Conservation (phyloP, 768 basidiomycete genomes). For the Tephrocybe sp. region DNA sequence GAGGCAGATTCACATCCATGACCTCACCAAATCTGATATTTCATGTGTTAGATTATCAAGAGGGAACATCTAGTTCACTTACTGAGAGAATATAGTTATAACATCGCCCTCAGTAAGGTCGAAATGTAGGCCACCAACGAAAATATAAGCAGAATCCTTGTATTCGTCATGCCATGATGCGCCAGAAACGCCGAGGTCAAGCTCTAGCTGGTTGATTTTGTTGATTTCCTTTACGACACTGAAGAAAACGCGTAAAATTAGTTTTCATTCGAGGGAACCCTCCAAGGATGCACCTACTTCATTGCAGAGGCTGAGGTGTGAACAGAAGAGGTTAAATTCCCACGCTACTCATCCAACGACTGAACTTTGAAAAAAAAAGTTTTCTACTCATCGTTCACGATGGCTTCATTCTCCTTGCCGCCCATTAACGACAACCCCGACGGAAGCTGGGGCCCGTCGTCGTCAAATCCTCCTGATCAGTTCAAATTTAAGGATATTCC, state of each 20-base stretch:
- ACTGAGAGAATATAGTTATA: conserved; percentile 97
- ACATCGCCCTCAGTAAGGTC: conserved; percentile 98
- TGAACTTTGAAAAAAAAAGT: conserved; percentile 21
- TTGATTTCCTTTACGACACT: conserved; percentile 94
- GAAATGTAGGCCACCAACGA: conserved; percentile 82
- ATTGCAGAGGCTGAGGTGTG: conserved; percentile 40
- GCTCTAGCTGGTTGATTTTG: conserved; percentile 87
- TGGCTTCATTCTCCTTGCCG: conserved; percentile 84
- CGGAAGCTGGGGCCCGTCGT: conserved; percentile 89
- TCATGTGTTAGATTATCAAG: neutral
- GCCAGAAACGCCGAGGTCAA: conserved; percentile 68
- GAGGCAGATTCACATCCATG: conserved; percentile 90
- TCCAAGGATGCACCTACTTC: conserved; percentile 55
- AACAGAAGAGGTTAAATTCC: conserved; percentile 31
- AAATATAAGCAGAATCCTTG: conserved; percentile 96
- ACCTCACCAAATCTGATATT: conserved; percentile 86
- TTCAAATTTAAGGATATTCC: conserved; percentile 99
- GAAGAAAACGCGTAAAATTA: conserved; percentile 16
- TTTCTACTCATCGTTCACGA: conserved; percentile 22
- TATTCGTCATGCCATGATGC: conserved; percentile 97
- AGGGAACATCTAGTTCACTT: too few relatives aligned
- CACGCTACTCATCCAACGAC: conserved; percentile 31
- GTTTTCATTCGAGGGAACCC: neutral
- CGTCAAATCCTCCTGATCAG: conserved; percentile 76
- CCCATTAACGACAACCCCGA: conserved; percentile 89